These are phyloP conservation scores for Saposhnikovia divaricata DNA, from an alignment of 129 eudicot species.

Conservation along the genomic window DNA sequence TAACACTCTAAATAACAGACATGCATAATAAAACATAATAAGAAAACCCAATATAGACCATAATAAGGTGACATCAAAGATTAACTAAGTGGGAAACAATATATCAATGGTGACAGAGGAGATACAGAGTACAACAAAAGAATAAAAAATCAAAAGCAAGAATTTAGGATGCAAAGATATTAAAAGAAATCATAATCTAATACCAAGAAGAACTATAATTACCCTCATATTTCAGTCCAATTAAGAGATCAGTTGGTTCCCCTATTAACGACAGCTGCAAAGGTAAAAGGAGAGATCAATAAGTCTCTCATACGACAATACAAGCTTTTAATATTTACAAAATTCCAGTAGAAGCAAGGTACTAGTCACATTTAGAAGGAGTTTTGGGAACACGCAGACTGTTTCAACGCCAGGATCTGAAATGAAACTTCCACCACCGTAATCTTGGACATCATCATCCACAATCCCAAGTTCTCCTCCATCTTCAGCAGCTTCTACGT, in stretches of 20 bases:
- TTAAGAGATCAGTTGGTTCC: conserved; percentile 66
- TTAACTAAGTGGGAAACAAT: background rate
- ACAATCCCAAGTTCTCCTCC: conserved; percentile 70
- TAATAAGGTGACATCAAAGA: background rate
- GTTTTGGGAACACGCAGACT: conserved; percentile 81
- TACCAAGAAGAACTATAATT: conserved; percentile 2
- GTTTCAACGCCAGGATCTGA: conserved; percentile 86
- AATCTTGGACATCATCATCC: conserved; percentile 60
- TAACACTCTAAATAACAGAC: background rate
- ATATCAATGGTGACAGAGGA: background rate
- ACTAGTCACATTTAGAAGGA: conserved; percentile 44
- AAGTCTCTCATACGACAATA: background rate
- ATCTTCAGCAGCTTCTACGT: conserved; percentile 45
- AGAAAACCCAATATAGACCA: background rate
- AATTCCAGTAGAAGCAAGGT: background rate
- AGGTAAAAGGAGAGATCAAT: background rate
- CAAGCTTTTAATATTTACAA: background rate
- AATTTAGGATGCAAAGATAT: background rate
- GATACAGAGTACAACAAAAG: background rate
- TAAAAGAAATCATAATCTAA: background rate
- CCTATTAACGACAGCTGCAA: conserved; percentile 75
- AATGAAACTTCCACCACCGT: conserved; percentile 46
- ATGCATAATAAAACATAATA: background rate
- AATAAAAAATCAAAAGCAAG: background rate
- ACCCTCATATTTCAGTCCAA: conserved; percentile 91